Evolutionary conservation across 352 stramenopile species (phyloP).

Genomic region (Globisporangium parvum): DNA sequence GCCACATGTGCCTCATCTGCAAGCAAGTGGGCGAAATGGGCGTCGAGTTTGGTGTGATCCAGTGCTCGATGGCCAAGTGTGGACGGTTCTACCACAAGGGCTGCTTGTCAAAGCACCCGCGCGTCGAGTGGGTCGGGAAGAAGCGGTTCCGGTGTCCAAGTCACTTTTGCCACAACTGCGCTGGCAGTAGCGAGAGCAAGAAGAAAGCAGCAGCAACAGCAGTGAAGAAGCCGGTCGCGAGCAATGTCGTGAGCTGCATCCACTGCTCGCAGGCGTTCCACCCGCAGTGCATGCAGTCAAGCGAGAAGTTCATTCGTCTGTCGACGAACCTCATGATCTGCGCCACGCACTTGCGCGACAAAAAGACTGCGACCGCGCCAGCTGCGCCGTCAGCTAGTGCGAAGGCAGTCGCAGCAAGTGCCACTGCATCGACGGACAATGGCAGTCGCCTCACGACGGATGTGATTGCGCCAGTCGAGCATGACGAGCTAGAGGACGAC

Average conservation of each 20-base stretch:
- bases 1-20: conserved; percentile 91
- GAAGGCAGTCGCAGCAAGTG: neutral
- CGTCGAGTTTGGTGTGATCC: conserved; percentile 84
- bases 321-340: conserved; percentile 88
- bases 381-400: conserved; percentile 2
- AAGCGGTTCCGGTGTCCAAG: conserved; percentile 88
- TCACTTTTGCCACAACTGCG: conserved; percentile 84
- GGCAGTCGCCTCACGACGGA: neutral
- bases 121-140: conserved; percentile 85
- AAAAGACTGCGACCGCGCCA: conserved; percentile 12
- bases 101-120: conserved; percentile 65
- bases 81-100: conserved; percentile 92
- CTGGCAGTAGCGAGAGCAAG: conserved; percentile 11
- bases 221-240: conserved; percentile 28
- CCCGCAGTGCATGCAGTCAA: conserved; percentile 65
- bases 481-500: conserved; percentile 11
- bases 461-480: conserved; percentile 6
- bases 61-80: conserved; percentile 89
- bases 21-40: conserved; percentile 89
- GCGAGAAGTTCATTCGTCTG: conserved; percentile 75
- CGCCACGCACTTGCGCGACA: conserved; percentile 64
- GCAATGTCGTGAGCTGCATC: conserved; percentile 65
- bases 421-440: neutral
- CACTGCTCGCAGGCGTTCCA: conserved; percentile 83
- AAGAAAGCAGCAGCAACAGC: conserved; percentile 16